phyloP scores from a whole-genome alignment of 2,329 filamentous ascomycete genomes.

The Alternaria hordeiaustralica region DNA sequence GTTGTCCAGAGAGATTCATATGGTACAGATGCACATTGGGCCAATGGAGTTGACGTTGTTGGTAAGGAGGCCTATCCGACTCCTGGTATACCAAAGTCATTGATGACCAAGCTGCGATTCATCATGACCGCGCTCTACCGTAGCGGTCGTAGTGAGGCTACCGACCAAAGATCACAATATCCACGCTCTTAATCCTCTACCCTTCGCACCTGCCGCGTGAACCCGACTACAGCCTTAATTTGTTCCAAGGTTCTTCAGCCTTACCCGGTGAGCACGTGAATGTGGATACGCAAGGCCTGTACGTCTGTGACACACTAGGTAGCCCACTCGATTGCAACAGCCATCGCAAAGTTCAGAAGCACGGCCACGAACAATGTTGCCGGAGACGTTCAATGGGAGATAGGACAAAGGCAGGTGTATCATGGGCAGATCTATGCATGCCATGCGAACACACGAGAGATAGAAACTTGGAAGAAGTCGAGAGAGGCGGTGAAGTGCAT shows the following conservation, averaged over 20 bases:
- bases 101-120: neutral
- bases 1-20: neutral
- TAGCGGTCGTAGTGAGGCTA: neutral
- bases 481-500: constrained; percentile 1
- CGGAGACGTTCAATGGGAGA: neutral
- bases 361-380: neutral
- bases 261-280: neutral
- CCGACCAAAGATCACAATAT: neutral
- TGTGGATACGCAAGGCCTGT: neutral
- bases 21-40: neutral
- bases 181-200: neutral
- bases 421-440: neutral
- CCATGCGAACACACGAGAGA: neutral
- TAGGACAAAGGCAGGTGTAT: neutral
- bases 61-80: neutral
- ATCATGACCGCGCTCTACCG: neutral
- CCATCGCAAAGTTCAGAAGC: neutral
- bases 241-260: neutral
- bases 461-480: neutral
- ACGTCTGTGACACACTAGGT: neutral
- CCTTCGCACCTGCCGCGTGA: neutral
- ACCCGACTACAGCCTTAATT: neutral
- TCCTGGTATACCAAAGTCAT: neutral
- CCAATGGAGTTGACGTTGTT: neutral
- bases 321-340: neutral